Conservation (phyloP, 2,329 filamentous ascomycete genomes). For the Remersonia thermophila region DNA sequence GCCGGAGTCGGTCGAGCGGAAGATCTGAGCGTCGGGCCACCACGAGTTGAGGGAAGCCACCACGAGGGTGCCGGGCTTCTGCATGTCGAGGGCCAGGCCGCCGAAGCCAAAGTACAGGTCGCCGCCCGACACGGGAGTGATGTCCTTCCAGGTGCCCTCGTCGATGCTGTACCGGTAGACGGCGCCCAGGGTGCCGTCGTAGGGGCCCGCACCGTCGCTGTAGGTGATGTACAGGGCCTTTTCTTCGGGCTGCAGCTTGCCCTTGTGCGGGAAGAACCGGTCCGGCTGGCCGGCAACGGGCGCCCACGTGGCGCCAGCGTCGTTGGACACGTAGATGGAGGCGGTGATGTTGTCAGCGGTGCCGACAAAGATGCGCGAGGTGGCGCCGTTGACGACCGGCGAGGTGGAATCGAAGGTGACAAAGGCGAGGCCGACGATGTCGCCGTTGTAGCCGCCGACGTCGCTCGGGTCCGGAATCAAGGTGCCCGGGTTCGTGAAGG, state of each 20-base stretch:
- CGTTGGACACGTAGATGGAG: slow-evolving; percentile 40
- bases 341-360: slow-evolving; percentile 39
- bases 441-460: slow-evolving; percentile 30
- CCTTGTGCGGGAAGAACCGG: slow-evolving; percentile 42
- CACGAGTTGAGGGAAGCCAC: slow-evolving; percentile 46
- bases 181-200: slow-evolving; percentile 40
- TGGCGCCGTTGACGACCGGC: slow-evolving; percentile 30
- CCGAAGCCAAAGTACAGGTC: slow-evolving; percentile 43
- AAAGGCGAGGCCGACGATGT: slow-evolving; percentile 37
- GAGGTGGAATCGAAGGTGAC: slow-evolving; percentile 45
- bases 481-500: slow-evolving; percentile 39
- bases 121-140: slow-evolving; percentile 38
- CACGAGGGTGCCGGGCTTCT: slow-evolving; percentile 42
- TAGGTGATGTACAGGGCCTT: slow-evolving; percentile 43
- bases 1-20: slow-evolving; percentile 42
- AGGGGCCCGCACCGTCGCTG: slow-evolving; percentile 42
- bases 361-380: slow-evolving; percentile 44
- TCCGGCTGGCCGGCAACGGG: slow-evolving; percentile 37
- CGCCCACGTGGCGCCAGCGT: slow-evolving; percentile 41
- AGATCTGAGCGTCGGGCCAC: slow-evolving; percentile 47
- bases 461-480: slow-evolving; percentile 35
- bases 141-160: slow-evolving; percentile 38
- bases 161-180: slow-evolving; percentile 43
- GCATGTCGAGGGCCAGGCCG: slow-evolving; percentile 40
- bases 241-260: slow-evolving; percentile 36